Percentiles rank a stretch among this genome's conserved stretches.
Conservation (phyloP, 139 green algal species). For the Edaphochlamys debaryana region DNA sequence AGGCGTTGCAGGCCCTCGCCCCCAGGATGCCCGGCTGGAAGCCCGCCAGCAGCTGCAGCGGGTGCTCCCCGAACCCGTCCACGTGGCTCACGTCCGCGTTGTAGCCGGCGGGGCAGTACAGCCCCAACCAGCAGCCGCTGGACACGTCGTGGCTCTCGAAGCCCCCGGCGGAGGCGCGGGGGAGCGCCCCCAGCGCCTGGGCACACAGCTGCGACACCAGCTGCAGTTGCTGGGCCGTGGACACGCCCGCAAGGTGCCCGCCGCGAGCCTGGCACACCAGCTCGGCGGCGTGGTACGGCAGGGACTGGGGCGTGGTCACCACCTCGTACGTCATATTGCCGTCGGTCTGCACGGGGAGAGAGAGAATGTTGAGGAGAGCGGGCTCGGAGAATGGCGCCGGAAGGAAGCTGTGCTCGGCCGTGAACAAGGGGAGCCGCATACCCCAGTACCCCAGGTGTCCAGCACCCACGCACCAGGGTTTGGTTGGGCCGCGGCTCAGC, state of each 20-base stretch:
- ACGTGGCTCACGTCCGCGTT: background rate
- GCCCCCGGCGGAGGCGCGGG: background rate
- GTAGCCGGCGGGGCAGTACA: background rate
- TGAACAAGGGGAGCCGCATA: no score
- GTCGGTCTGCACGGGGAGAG: no score
- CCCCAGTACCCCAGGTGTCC: no score
- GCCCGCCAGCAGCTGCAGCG: background rate
- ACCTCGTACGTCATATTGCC: background rate
- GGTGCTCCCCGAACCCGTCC: background rate
- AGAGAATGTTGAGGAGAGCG: no score
- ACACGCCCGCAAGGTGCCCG: background rate
- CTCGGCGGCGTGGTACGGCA: conserved; percentile 8
- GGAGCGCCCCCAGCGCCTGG: background rate
- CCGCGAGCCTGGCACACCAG: background rate
- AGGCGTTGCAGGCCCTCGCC: background rate
- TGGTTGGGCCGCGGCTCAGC: no score
- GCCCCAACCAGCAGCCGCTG: background rate
- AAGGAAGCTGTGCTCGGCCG: no score
- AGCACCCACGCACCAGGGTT: no score
- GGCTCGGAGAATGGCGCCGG: no score
- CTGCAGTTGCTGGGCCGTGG: background rate
- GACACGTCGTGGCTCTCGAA: background rate
- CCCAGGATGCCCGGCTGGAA: background rate
- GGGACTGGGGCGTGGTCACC: background rate
- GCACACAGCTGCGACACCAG: background rate